Percentiles rank a stretch among this genome's conserved stretches.
phyloP scores from a whole-genome alignment of 352 stramenopile genomes.

The Globisporangium canariense region DNA sequence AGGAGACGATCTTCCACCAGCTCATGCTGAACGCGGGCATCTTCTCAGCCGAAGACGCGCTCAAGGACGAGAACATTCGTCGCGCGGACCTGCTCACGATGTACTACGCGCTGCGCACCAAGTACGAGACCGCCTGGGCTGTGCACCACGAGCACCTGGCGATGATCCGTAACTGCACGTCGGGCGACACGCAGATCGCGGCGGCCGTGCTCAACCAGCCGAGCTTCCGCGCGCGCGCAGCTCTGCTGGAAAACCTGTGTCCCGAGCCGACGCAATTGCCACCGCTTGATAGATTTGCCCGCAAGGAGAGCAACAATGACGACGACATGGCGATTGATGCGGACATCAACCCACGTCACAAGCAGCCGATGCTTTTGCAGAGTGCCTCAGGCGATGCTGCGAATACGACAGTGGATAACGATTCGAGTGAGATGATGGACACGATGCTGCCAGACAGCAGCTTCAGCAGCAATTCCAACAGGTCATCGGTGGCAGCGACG shows the following conservation, averaged over 20 bases:
- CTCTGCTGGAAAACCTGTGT: constrained; percentile 69
- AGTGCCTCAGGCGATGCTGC: constrained; percentile 4
- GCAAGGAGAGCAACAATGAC: constrained; percentile 28
- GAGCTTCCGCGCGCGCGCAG: constrained; percentile 59
- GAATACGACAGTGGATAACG: neutral
- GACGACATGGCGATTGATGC: constrained; percentile 30
- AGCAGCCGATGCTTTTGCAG: constrained; percentile 11
- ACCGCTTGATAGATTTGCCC: neutral
- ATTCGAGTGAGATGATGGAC: neutral
- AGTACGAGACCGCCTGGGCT: constrained; percentile 68
- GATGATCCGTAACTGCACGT: constrained; percentile 59
- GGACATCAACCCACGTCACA: constrained; percentile 22
- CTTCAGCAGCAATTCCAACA: neutral
- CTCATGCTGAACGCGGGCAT: constrained; percentile 72
- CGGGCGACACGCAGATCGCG: constrained; percentile 61
- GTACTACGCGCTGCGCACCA: constrained; percentile 78
- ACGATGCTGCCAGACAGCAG: neutral
- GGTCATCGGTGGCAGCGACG: neutral
- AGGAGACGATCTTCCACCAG: constrained; percentile 61
- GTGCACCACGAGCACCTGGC: constrained; percentile 75
- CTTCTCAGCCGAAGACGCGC: constrained; percentile 42
- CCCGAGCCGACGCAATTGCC: constrained; percentile 31
- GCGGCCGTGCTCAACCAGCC: constrained; percentile 50
- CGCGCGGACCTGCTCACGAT: constrained; percentile 77
- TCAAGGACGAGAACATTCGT: constrained; percentile 70